phyloP scores from a whole-genome alignment of 805 yeast species.

The Saccharomycopsis malanga region DNA sequence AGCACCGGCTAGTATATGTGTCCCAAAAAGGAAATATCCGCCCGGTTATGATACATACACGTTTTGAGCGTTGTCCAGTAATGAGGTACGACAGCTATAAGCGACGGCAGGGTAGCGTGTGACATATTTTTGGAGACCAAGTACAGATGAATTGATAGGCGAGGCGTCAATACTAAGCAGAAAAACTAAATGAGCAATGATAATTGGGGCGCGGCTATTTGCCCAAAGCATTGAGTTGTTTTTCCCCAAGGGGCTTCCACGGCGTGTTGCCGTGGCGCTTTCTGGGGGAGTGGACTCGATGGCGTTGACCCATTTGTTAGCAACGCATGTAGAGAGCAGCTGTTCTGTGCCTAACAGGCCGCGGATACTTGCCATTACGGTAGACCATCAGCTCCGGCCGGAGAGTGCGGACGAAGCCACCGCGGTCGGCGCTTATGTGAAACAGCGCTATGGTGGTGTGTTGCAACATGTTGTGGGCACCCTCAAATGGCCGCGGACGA shows the following conservation, averaged over 20 bases:
- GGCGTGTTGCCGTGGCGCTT: constrained; percentile 30
- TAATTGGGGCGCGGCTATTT: background rate
- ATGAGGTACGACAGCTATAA: no score
- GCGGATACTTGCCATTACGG: constrained; percentile 33
- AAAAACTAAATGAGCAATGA: background rate
- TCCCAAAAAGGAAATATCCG: no score
- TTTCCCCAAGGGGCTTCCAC: background rate
- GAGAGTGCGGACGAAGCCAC: constrained; percentile 32
- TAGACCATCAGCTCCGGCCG: constrained; percentile 35
- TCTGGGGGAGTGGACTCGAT: constrained; percentile 45
- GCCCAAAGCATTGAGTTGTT: background rate
- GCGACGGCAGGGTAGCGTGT: no score
- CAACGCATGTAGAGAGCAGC: constrained; percentile 23
- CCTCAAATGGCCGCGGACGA: constrained; percentile 26
- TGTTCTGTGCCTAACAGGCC: constrained; percentile 24
- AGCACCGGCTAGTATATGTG: no score
- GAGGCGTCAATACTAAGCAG: no score
- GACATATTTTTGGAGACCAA: no score
- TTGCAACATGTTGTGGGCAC: constrained; percentile 21
- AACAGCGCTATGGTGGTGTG: background rate
- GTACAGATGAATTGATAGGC: no score
- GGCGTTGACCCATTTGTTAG: constrained; percentile 34
- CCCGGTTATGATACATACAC: no score
- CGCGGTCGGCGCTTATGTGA: constrained; percentile 26
- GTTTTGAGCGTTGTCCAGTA: no score